These are phyloP conservation scores for Irpex rosettiformis DNA, from an alignment of 1,284 basidiomycete genomes.

Conservation along the genomic window DNA sequence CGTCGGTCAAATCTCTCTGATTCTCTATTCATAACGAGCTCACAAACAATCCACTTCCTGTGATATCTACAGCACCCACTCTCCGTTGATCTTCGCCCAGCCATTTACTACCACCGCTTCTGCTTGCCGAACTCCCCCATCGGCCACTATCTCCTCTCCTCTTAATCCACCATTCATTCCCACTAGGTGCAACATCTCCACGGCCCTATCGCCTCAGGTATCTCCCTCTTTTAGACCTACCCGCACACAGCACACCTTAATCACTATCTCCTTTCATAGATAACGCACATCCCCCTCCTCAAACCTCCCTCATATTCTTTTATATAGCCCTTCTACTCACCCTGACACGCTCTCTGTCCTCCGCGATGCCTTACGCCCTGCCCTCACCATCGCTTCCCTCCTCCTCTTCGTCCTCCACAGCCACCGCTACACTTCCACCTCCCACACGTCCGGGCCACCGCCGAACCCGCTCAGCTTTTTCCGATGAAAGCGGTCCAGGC, in stretches of 20 bases:
- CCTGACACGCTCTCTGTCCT: not conserved
- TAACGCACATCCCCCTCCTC: not conserved
- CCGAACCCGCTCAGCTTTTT: conserved; percentile 36
- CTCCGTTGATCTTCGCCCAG: not conserved
- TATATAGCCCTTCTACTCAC: not conserved
- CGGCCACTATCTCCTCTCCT: not conserved
- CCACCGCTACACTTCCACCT: conserved; percentile 15
- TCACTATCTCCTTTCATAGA: conserved; percentile 2
- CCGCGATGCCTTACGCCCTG: conserved; percentile 28
- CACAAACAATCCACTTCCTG: too few species aligned
- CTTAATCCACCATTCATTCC: not conserved
- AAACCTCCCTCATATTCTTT: not conserved
- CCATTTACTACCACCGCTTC: not conserved
- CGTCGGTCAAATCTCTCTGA: not conserved
- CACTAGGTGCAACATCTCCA: not conserved
- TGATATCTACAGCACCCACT: not conserved
- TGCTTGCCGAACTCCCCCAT: not conserved
- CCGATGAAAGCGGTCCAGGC: conserved; percentile 45
- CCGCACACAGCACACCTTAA: not conserved
- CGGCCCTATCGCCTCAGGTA: not conserved
- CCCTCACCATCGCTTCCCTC: conserved; percentile 21
- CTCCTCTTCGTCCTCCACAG: conserved; percentile 14
- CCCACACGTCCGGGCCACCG: conserved; percentile 20
- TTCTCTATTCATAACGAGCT: not conserved
- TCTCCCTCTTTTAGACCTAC: not conserved